These are phyloP conservation scores for Saccharomycopsis lassenensis DNA, from an alignment of 805 yeast genomes.

Conservation along the genomic window DNA sequence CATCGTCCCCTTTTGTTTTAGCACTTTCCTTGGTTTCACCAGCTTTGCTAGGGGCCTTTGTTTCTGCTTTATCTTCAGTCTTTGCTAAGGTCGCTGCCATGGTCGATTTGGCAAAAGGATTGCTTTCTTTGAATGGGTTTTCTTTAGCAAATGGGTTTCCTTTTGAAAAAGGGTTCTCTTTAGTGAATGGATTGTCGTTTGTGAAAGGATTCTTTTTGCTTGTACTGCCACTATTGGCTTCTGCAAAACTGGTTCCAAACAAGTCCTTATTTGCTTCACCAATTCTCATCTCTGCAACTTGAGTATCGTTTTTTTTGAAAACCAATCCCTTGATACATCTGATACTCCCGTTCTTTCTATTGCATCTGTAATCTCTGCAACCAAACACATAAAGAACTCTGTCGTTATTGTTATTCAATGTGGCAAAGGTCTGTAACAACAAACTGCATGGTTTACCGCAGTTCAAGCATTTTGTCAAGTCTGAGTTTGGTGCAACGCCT, in stretches of 20 bases:
- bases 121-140: conserved; percentile 30
- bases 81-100: background rate
- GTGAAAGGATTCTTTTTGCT: conserved; percentile 3
- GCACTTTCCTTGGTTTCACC: conserved; percentile 23
- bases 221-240: background rate
- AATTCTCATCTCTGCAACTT: conserved; percentile 22
- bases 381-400: conserved; percentile 73
- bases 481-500: conserved; percentile 40
- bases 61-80: conserved; percentile 1
- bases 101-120: conserved; percentile 19
- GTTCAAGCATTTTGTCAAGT: conserved; percentile 47
- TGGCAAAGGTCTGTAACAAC: conserved; percentile 71
- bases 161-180: conserved; percentile 23
- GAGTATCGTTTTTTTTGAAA: conserved; percentile 2
- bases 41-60: conserved; percentile 14
- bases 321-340: conserved; percentile 69
- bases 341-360: conserved; percentile 57
- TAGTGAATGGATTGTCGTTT: conserved; percentile 21
- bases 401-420: conserved; percentile 62
- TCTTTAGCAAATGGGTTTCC: conserved; percentile 27
- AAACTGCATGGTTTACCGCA: conserved; percentile 58
- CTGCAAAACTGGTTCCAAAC: conserved; percentile 3
- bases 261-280: conserved; percentile 6
- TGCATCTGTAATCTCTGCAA: conserved; percentile 55
- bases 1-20: conserved; percentile 16